These are phyloP conservation scores for Arachnopeziza araneosa DNA, from an alignment of 2,329 filamentous ascomycete species.

Conservation along the genomic window DNA sequence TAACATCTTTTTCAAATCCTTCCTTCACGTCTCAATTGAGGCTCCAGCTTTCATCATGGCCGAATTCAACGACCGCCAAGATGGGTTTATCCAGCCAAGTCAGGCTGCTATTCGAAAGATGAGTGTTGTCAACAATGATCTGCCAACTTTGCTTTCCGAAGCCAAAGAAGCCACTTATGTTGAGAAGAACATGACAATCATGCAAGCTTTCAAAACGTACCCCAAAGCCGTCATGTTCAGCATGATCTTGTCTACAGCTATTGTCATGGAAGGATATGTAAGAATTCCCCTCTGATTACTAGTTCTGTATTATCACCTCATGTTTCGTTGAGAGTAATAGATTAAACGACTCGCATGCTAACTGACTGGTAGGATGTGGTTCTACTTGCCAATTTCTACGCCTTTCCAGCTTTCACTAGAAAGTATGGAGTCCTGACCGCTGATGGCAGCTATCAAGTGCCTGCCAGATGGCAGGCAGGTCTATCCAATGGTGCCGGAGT, in stretches of 20 bases:
- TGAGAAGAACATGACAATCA: slow-evolving; percentile 64
- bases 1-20: not conserved
- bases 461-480: slow-evolving; percentile 1
- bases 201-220: slow-evolving; percentile 75
- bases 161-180: slow-evolving; percentile 44
- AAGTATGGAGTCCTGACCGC: slow-evolving; percentile 32
- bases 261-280: slow-evolving; percentile 89
- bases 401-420: slow-evolving; percentile 30
- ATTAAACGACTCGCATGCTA: not conserved
- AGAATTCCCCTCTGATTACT: not conserved
- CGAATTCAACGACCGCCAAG: not conserved
- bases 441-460: slow-evolving; percentile 14
- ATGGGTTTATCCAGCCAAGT: slow-evolving; percentile 3
- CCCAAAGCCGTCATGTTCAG: slow-evolving; percentile 84
- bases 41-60: not conserved
- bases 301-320: not conserved
- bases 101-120: slow-evolving; percentile 12
- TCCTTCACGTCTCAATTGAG: not conserved
- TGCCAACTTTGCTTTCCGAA: not conserved
- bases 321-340: too few species aligned
- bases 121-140: slow-evolving; percentile 8
- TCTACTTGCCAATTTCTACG: slow-evolving; percentile 7
- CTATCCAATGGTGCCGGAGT: slow-evolving; percentile 1
- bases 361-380: not conserved
- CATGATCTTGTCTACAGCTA: slow-evolving; percentile 81